These are phyloP conservation scores for Kwoniella botswanensis DNA, from an alignment of 768 basidiomycete species.

Conservation along the genomic window DNA sequence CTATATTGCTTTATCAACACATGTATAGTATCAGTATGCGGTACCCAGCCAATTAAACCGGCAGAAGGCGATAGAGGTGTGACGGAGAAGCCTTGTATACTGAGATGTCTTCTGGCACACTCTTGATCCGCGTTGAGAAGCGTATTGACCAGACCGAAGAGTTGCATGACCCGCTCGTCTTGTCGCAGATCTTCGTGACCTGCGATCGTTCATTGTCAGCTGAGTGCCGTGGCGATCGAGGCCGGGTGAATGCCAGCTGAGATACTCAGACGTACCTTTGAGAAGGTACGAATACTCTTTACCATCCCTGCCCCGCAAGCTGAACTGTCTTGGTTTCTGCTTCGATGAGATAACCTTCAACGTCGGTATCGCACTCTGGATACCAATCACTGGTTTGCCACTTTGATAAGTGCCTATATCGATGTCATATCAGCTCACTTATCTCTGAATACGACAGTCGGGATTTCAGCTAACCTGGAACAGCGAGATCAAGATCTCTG, in stretches of 20 bases:
- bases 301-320: conserved; percentile 86
- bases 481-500: conserved; percentile 88
- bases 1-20: conserved; percentile 95
- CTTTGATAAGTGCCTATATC: conserved; percentile 83
- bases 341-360: conserved; percentile 94
- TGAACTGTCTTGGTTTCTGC: conserved; percentile 88
- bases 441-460: neutral
- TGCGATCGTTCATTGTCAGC: conserved; percentile 53
- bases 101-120: conserved; percentile 93
- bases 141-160: conserved; percentile 96
- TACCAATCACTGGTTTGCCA: conserved; percentile 79
- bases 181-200: conserved; percentile 98
- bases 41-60: conserved; percentile 92
- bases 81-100: conserved; percentile 89
- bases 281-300: conserved; percentile 88
- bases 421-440: neutral
- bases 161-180: conserved; percentile 98
- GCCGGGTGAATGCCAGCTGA: neutral
- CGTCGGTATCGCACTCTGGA: conserved; percentile 83
- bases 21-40: conserved; percentile 92
- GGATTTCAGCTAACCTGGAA: conserved; percentile 71
- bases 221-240: neutral
- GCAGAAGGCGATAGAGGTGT: conserved; percentile 95
- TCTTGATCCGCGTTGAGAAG: conserved; percentile 88
- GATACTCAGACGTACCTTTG: conserved; percentile 68